Evolutionary conservation across 1,284 basidiomycete genomes (phyloP).

Genomic region (Cutaneotrichosporon arboriforme): DNA sequence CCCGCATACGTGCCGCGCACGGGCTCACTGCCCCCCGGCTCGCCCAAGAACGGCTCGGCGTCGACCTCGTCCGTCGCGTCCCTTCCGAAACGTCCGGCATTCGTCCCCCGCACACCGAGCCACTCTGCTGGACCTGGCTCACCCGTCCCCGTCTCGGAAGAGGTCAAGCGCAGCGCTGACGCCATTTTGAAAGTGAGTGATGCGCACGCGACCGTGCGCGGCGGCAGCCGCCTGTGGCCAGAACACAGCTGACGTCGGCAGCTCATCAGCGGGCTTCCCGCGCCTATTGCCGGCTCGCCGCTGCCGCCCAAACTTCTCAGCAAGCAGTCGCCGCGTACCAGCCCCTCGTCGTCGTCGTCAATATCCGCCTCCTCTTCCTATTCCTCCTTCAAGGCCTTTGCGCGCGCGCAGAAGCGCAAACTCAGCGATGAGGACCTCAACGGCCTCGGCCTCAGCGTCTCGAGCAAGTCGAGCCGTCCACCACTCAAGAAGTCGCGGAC

Average conservation of each 20-base stretch:
- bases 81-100: conserved; percentile 6
- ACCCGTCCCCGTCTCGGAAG: conserved; percentile 10
- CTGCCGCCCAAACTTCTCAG: conserved; percentile 10
- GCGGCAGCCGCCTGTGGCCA: too few relatives aligned
- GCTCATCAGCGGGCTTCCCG: conserved; percentile 33
- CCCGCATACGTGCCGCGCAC: conserved; percentile 20
- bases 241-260: too few relatives aligned
- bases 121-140: conserved; percentile 1
- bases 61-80: background rate
- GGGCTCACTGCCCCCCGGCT: conserved; percentile 12
- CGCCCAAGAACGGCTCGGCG: conserved; percentile 4
- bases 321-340: background rate
- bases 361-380: background rate
- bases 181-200: conserved; percentile 35
- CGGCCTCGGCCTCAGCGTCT: conserved; percentile 18
- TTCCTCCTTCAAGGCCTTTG: conserved; percentile 15
- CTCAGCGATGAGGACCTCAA: conserved; percentile 3
- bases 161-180: conserved; percentile 20
- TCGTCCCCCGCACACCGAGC: conserved; percentile 9
- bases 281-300: conserved; percentile 27
- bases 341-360: conserved; percentile 1
- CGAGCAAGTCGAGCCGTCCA: conserved; percentile 2
- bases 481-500: conserved; percentile 17
- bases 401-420: conserved; percentile 17
- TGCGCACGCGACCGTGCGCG: background rate